Percentiles rank a stretch among this genome's conserved stretches.
These are phyloP conservation scores for Lactarius indigo DNA, from an alignment of 768 basidiomycete genomes.

Conservation along the genomic window DNA sequence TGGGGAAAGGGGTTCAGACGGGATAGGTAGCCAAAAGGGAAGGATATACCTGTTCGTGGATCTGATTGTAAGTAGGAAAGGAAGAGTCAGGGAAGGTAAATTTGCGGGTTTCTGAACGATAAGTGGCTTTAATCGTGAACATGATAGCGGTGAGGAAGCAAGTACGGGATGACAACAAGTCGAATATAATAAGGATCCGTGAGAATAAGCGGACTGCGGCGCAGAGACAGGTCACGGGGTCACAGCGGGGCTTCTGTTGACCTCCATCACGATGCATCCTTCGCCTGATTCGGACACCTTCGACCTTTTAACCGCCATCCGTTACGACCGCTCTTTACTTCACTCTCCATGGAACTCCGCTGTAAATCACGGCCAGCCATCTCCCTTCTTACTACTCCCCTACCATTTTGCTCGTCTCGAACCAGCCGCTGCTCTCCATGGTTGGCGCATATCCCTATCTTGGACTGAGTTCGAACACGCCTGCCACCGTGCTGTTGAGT, in stretches of 20 bases:
- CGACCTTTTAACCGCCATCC: slow-evolving; percentile 49
- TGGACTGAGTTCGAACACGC: slow-evolving; percentile 38
- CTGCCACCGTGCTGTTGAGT: slow-evolving; percentile 46
- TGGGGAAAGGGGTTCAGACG: slow-evolving; percentile 31
- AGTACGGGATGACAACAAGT: slow-evolving; percentile 23
- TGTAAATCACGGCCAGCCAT: slow-evolving; percentile 45
- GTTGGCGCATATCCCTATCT: slow-evolving; percentile 44
- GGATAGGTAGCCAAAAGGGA: slow-evolving; percentile 2
- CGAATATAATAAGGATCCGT: background rate
- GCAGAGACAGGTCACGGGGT: background rate
- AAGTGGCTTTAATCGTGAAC: slow-evolving; percentile 81
- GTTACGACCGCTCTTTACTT: slow-evolving; percentile 53
- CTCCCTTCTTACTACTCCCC: slow-evolving; percentile 56
- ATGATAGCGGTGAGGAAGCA: slow-evolving; percentile 39
- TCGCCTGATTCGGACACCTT: slow-evolving; percentile 17
- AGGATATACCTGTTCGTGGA: slow-evolving; percentile 54
- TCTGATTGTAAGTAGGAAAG: slow-evolving; percentile 62
- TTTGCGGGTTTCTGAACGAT: slow-evolving; percentile 64
- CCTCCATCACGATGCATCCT: background rate
- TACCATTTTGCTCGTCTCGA: slow-evolving; percentile 60
- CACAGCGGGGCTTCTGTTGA: background rate
- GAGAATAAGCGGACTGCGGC: background rate
- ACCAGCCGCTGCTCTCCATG: slow-evolving; percentile 47
- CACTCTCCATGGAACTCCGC: slow-evolving; percentile 53
- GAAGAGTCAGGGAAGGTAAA: slow-evolving; percentile 51